phyloP scores from a whole-genome alignment of 2,329 filamentous ascomycete species.

The Curvularia hawaiiensis region DNA sequence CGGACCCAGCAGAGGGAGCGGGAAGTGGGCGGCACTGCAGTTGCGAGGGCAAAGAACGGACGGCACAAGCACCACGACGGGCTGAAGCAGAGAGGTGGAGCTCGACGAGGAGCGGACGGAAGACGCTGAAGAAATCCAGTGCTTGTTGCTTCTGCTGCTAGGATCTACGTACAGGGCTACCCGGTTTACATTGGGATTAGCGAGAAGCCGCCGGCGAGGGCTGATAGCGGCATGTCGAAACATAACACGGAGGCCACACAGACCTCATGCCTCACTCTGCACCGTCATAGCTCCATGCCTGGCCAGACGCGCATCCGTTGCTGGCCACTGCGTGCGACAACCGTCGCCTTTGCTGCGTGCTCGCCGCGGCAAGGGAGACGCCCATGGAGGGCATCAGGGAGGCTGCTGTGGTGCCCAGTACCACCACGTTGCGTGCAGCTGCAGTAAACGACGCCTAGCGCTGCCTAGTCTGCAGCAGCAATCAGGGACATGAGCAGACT shows the following conservation, averaged over 20 bases:
- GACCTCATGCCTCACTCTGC: constrained; percentile 34
- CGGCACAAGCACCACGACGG: constrained; percentile 34
- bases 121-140: constrained; percentile 39
- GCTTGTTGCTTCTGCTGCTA: constrained; percentile 39
- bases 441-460: constrained; percentile 25
- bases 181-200: constrained; percentile 36
- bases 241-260: constrained; percentile 39
- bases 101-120: constrained; percentile 38
- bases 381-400: not conserved
- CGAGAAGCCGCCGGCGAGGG: constrained; percentile 42
- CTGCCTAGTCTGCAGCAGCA: constrained; percentile 33
- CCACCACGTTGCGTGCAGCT: constrained; percentile 26
- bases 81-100: constrained; percentile 37
- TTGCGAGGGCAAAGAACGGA: constrained; percentile 23
- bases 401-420: constrained; percentile 26
- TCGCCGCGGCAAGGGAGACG: not conserved
- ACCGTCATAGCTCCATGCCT: constrained; percentile 25
- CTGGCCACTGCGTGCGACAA: constrained; percentile 4
- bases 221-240: constrained; percentile 41
- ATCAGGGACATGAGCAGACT: constrained; percentile 33
- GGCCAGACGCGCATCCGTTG: constrained; percentile 3
- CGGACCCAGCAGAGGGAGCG: constrained; percentile 24
- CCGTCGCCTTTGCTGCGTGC: not conserved
- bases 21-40: constrained; percentile 28
- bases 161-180: constrained; percentile 42